These are phyloP conservation scores for Phytophthora gonapodyides DNA, from an alignment of 352 stramenopile species.

Conservation along the genomic window DNA sequence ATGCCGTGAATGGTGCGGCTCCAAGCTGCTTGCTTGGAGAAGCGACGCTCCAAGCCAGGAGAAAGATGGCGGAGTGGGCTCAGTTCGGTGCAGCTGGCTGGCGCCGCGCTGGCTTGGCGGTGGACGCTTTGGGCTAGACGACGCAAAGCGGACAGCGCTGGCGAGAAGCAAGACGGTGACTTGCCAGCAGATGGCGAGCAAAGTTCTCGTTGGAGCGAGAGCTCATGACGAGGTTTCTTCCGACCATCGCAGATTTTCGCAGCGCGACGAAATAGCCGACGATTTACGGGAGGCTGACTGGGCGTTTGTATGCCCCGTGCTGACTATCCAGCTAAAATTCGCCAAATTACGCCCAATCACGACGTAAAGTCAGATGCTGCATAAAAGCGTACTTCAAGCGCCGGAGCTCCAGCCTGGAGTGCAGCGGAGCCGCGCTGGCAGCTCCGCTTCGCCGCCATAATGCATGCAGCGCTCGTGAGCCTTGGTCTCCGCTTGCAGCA, in stretches of 20 bases:
- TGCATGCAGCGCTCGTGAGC: too few relatives aligned
- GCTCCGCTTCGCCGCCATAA: not conserved
- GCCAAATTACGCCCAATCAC: conserved; percentile 6
- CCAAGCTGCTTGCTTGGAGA: too few relatives aligned
- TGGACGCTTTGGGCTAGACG: not conserved
- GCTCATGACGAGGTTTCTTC: conserved; percentile 31
- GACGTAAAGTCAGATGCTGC: conserved; percentile 28
- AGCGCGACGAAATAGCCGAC: conserved; percentile 22
- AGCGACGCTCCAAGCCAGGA: too few relatives aligned
- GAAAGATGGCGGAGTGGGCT: not conserved
- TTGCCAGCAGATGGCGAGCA: not conserved
- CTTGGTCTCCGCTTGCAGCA: too few relatives aligned
- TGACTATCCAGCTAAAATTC: conserved; percentile 32
- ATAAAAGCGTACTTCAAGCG: conserved; percentile 33
- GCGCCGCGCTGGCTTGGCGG: not conserved
- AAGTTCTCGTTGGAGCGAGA: conserved; percentile 11
- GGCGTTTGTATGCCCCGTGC: conserved; percentile 15
- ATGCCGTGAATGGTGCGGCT: conserved; percentile 12
- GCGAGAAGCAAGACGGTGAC: not conserved
- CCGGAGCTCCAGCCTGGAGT: too few relatives aligned
- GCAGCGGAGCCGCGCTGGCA: conserved; percentile 2
- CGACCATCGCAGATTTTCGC: conserved; percentile 32
- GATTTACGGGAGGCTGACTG: conserved; percentile 22
- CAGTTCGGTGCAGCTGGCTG: conserved; percentile 1
- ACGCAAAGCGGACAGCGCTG: not conserved